Conservation (phyloP, 2,329 filamentous ascomycete species). For the Colletotrichum filicis region DNA sequence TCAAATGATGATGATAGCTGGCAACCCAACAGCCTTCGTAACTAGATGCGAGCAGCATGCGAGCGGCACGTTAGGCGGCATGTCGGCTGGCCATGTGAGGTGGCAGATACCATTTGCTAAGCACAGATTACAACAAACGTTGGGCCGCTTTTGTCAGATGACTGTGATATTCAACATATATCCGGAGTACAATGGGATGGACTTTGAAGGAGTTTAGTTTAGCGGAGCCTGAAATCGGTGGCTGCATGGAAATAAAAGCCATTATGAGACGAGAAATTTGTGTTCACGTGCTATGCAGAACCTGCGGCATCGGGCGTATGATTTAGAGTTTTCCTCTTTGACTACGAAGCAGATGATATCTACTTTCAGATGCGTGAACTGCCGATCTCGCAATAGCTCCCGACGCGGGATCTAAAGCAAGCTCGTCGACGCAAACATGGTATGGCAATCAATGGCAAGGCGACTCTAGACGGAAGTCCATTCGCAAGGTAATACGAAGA, state of each 20-base stretch:
- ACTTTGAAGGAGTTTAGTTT: not conserved
- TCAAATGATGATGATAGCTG: not conserved
- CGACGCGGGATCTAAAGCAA: not conserved
- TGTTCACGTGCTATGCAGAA: not conserved
- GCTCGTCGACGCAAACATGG: not conserved
- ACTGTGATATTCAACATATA: slow-evolving; percentile 34
- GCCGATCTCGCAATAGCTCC: not conserved
- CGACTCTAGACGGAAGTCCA: not conserved
- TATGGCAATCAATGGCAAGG: not conserved
- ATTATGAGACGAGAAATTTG: not conserved
- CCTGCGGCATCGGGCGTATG: not conserved
- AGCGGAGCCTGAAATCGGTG: slow-evolving; percentile 4
- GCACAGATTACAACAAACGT: not conserved
- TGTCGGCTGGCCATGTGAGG: not conserved
- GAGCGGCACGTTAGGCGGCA: not conserved
- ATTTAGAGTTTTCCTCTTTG: not conserved
- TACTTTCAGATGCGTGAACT: not conserved
- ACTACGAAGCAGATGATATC: not conserved
- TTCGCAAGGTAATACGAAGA: not conserved
- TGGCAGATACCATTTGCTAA: not conserved
- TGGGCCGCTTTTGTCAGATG: not conserved
- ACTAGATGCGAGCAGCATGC: not conserved
- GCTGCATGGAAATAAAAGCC: slow-evolving; percentile 1
- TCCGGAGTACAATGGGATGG: slow-evolving; percentile 27
- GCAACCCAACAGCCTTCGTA: not conserved